Conservation (phyloP, 768 basidiomycete species). For the Boletus sp. region DNA sequence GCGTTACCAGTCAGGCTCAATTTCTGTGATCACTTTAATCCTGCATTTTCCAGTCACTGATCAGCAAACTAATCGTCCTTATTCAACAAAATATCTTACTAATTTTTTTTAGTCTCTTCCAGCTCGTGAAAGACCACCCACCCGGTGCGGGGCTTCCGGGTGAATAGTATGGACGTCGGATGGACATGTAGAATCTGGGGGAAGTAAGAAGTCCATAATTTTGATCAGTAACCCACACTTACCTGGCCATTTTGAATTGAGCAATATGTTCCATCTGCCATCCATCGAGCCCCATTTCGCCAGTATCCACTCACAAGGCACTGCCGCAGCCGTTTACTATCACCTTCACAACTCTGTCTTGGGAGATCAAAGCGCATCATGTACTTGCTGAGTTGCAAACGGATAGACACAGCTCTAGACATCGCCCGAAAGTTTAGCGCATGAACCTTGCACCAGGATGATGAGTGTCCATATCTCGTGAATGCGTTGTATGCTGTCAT, state of each 20-base stretch:
- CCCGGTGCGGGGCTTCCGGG: constrained; percentile 82
- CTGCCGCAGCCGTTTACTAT: constrained; percentile 72
- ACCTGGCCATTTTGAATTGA: constrained; percentile 85
- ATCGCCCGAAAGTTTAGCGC: too few species aligned
- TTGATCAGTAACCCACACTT: constrained; percentile 27
- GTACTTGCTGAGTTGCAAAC: too few species aligned
- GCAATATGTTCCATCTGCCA: constrained; percentile 89
- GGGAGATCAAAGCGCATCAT: too few species aligned
- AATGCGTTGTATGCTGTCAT: too few species aligned
- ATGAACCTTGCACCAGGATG: too few species aligned
- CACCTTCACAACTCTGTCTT: constrained; percentile 89
- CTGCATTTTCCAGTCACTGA: background rate
- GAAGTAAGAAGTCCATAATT: too few species aligned
- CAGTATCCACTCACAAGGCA: constrained; percentile 94
- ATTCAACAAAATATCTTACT: too few species aligned
- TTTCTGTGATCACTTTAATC: too few species aligned
- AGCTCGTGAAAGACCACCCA: constrained; percentile 97
- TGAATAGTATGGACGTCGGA: constrained; percentile 92
- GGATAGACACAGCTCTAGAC: too few species aligned
- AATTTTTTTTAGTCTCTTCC: constrained; percentile 94
- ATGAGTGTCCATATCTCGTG: too few species aligned
- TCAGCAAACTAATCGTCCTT: constrained; percentile 9
- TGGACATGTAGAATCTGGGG: constrained; percentile 81
- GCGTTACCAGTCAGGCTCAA: too few species aligned
- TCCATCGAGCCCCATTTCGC: constrained; percentile 89